phyloP scores from a whole-genome alignment of 2,329 filamentous ascomycete genomes.

The Aphanoascus verrucosus region DNA sequence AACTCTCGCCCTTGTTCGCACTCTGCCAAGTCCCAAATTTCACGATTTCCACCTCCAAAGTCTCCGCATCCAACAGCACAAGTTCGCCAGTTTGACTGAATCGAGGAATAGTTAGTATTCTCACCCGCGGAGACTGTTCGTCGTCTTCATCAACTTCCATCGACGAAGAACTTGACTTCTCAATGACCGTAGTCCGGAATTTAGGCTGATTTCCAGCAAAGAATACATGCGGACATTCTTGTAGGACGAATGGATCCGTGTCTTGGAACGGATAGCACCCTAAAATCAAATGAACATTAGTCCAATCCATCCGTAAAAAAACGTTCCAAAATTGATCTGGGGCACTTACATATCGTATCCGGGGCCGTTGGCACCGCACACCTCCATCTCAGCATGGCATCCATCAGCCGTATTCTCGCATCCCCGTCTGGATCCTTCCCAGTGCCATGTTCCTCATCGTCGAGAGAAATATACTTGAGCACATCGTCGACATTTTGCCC shows the following conservation, averaged over 20 bases:
- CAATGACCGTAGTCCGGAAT: constrained; percentile 62
- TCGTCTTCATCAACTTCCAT: constrained; percentile 27
- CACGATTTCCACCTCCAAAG: constrained; percentile 63
- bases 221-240: constrained; percentile 77
- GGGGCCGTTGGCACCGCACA: constrained; percentile 87
- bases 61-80: constrained; percentile 76
- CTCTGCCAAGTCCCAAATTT: constrained; percentile 36
- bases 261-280: constrained; percentile 96
- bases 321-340: neutral
- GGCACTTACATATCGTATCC: constrained; percentile 77
- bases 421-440: constrained; percentile 42
- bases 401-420: constrained; percentile 77
- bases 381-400: constrained; percentile 85
- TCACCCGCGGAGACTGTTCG: constrained; percentile 47
- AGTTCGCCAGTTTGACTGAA: constrained; percentile 71
- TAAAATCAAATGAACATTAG: constrained; percentile 26
- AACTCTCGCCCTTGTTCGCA: neutral
- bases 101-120: constrained; percentile 71
- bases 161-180: constrained; percentile 24
- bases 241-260: constrained; percentile 79
- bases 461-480: constrained; percentile 67
- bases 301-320: constrained; percentile 4
- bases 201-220: constrained; percentile 76
- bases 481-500: constrained; percentile 93
- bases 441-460: constrained; percentile 20